Evolutionary conservation across 805 yeast genomes (phyloP), one percentile per base, ranked within the genome.

Genomic region (Candida oleophila): DNA sequence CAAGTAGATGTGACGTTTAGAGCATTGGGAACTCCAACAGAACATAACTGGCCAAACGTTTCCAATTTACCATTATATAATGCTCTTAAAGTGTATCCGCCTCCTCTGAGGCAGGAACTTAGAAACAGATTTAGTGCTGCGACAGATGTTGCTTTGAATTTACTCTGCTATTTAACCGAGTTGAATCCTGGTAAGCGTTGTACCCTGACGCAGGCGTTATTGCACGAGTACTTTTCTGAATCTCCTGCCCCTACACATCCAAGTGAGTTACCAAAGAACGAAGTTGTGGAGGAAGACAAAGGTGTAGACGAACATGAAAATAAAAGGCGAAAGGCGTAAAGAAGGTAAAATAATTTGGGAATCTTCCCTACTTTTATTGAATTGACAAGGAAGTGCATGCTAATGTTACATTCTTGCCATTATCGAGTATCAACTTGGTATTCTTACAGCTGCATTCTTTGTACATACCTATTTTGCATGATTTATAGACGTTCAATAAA

Each of bases 11-110:
- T 90, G n/a, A 94, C 98, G 0, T 92, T 94, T 63, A 82, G 88
- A 59, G 99, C 98, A 0, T 68, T 92, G 48, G 99, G 99, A 0
- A 91, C 99, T 0, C 99, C 99, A 3, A 87, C 96, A 0, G 97
- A 91, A 54, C 82, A 77, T 28, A 82, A 74, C 2, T 94, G 99
- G 99, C 96, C 96, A 0, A 87, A 89, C 41, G 95, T 92, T 2
- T 79, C 91, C 1, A 73, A 79, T 49, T 74, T 94, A 43, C 94
- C 96, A 0, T 73, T 81, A 22, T 94, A 88, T 61, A 81, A 85
- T 56, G 81, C 88, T 33, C 68, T 87, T 51, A 80, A 81, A 38
- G 78, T 83, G 22, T 91, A 87, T 60, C 96, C 97, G 2, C 83
- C 83, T 14, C 97, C 97, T 0, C 77, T 90, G 0, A 72, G 88